Conservation (phyloP, 345 rosid genomes). For the Excoecaria agallocha region DNA sequence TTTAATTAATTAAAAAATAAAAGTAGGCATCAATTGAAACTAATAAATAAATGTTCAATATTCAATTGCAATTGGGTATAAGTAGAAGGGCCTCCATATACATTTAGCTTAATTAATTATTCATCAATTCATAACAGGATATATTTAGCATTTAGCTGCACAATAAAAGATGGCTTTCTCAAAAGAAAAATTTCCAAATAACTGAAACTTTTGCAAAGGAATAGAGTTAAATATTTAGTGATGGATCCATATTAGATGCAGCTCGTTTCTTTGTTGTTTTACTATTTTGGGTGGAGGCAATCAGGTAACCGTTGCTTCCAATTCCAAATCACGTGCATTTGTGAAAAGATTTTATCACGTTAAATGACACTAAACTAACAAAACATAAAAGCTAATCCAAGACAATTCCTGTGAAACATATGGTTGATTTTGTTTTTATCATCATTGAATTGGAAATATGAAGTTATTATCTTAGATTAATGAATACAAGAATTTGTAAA, state of each 20-base stretch:
- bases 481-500: neutral
- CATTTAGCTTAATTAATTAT: no score
- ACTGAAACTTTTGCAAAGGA: no score
- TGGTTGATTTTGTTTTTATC: neutral
- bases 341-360: neutral
- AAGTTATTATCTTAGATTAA: neutral
- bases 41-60: no score
- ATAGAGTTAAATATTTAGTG: no score
- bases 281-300: slow-evolving; percentile 23
- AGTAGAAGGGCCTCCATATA: no score
- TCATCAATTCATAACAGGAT: no score
- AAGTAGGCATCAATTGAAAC: no score
- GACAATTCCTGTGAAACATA: neutral
- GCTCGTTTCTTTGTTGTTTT: slow-evolving; percentile 39
- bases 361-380: neutral
- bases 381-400: neutral
- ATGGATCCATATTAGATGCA: slow-evolving; percentile 36
- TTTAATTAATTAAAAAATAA: no score
- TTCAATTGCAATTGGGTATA: no score
- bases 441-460: neutral
- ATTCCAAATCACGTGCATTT: slow-evolving; percentile 19
- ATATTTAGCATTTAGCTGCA: no score
- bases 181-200: no score
- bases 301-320: slow-evolving; percentile 16
- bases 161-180: no score